These are phyloP conservation scores for Monosporascus cannonballus DNA, from an alignment of 2,329 filamentous ascomycete species.

Conservation along the genomic window DNA sequence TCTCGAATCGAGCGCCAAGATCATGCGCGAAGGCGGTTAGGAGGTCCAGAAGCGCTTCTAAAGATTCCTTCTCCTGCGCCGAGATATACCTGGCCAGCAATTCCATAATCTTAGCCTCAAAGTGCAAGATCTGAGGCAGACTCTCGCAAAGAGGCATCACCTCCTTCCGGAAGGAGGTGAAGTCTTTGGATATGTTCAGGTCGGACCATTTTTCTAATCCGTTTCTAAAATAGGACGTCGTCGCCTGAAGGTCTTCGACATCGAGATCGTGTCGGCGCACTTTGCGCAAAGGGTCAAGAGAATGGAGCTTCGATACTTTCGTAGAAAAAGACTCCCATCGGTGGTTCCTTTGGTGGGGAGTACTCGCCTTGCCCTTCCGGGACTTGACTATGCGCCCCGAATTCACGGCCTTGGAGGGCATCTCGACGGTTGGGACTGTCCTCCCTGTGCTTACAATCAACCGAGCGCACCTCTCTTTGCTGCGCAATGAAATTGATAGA, in stretches of 20 bases:
- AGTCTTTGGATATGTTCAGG: constrained; percentile 79
- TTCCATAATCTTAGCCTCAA: constrained; percentile 79
- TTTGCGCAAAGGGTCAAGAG: constrained; percentile 84
- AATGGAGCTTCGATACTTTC: constrained; percentile 84
- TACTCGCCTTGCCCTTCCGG: constrained; percentile 64
- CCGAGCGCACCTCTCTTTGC: not conserved
- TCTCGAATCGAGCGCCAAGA: constrained; percentile 79
- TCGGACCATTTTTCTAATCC: constrained; percentile 86
- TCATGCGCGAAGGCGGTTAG: constrained; percentile 93
- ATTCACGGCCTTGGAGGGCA: constrained; percentile 48
- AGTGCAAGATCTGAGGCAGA: constrained; percentile 85
- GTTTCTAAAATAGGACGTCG: constrained; percentile 81
- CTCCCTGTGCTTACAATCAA: constrained; percentile 4
- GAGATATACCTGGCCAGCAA: constrained; percentile 70
- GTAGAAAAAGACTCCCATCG: constrained; percentile 87
- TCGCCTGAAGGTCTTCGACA: constrained; percentile 66
- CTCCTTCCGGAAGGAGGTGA: constrained; percentile 69
- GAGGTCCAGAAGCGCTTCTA: constrained; percentile 85
- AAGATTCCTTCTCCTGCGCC: constrained; percentile 67
- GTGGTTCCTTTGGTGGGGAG: constrained; percentile 74
- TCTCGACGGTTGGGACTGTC: constrained; percentile 33
- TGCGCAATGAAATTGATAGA: not conserved
- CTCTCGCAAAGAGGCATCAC: constrained; percentile 78
- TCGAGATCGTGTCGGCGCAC: constrained; percentile 81
- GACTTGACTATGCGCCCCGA: constrained; percentile 65